These are phyloP conservation scores for Sugiyamaella mastotermitis DNA, from an alignment of 805 yeast genomes.

Conservation along the genomic window DNA sequence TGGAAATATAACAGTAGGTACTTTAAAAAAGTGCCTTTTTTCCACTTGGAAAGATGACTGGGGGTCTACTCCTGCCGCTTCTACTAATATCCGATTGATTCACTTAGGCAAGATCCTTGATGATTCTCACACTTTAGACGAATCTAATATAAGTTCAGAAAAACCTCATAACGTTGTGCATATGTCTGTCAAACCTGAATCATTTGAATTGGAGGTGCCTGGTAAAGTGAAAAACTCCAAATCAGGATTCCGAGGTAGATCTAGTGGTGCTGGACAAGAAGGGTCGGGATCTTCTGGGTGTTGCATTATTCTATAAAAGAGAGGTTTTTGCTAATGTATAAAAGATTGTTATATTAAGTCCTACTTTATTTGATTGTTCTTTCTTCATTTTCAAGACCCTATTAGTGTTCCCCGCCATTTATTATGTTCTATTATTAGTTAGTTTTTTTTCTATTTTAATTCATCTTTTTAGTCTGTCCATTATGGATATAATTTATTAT, in stretches of 20 bases:
- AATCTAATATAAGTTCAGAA: slow-evolving; percentile 16
- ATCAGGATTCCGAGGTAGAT: not conserved
- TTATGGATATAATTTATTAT: no score
- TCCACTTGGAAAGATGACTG: slow-evolving; percentile 22
- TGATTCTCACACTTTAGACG: slow-evolving; percentile 18
- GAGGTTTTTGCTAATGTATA: no score
- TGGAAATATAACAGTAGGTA: slow-evolving; percentile 16
- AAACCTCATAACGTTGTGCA: slow-evolving; percentile 27
- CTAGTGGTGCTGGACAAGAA: not conserved
- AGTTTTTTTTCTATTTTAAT: no score
- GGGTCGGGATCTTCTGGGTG: slow-evolving; percentile 11
- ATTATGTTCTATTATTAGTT: no score
- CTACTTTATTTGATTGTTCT: no score
- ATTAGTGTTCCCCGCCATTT: not conserved
- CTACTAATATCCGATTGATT: slow-evolving; percentile 24
- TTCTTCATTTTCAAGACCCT: not conserved
- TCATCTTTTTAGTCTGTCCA: no score
- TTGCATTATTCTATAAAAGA: slow-evolving; percentile 12
- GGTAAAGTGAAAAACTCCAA: slow-evolving; percentile 10
- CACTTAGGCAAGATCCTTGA: slow-evolving; percentile 29
- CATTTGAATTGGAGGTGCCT: slow-evolving; percentile 19
- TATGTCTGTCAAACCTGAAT: slow-evolving; percentile 27
- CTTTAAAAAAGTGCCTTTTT: slow-evolving; percentile 18
- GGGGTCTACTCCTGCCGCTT: slow-evolving; percentile 19
- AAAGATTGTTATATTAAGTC: no score